These are phyloP conservation scores for Curvularia sp. DNA, from an alignment of 2,329 filamentous ascomycete species.

Conservation along the genomic window DNA sequence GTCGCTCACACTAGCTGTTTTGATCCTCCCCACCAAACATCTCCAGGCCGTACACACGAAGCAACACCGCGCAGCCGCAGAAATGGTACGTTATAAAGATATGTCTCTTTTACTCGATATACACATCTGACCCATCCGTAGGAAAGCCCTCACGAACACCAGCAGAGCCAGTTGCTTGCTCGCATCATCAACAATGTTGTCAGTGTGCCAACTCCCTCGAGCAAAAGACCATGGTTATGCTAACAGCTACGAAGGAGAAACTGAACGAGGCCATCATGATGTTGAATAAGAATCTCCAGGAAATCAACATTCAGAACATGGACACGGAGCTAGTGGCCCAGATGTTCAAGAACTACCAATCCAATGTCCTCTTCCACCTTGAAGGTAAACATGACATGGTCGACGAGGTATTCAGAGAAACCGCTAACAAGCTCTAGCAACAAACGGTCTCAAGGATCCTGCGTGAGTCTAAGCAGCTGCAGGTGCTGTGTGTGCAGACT, in stretches of 20 bases:
- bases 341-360: slow-evolving; percentile 99
- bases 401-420: not conserved
- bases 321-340: slow-evolving; percentile 97
- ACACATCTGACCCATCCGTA: slow-evolving; percentile 40
- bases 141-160: slow-evolving; percentile 98
- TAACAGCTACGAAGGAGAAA: slow-evolving; percentile 76
- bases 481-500: not conserved
- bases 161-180: slow-evolving; percentile 90
- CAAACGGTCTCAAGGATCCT: slow-evolving; percentile 82
- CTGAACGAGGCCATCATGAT: slow-evolving; percentile 92
- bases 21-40: slow-evolving; percentile 34
- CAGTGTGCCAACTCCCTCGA: slow-evolving; percentile 51
- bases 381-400: slow-evolving; percentile 69
- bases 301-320: slow-evolving; percentile 99
- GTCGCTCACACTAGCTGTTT: slow-evolving; percentile 36
- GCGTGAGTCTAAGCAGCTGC: slow-evolving; percentile 54
- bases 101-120: not conserved
- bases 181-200: slow-evolving; percentile 98
- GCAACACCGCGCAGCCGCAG: slow-evolving; percentile 11
- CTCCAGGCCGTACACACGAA: slow-evolving; percentile 26
- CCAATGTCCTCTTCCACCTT: slow-evolving; percentile 94
- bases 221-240: slow-evolving; percentile 1
- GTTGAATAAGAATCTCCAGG: slow-evolving; percentile 90
- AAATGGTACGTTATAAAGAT: slow-evolving; percentile 35
- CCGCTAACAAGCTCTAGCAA: slow-evolving; percentile 61